phyloP scores from a whole-genome alignment of 805 yeast genomes.

The Candida coquimbonensis region DNA sequence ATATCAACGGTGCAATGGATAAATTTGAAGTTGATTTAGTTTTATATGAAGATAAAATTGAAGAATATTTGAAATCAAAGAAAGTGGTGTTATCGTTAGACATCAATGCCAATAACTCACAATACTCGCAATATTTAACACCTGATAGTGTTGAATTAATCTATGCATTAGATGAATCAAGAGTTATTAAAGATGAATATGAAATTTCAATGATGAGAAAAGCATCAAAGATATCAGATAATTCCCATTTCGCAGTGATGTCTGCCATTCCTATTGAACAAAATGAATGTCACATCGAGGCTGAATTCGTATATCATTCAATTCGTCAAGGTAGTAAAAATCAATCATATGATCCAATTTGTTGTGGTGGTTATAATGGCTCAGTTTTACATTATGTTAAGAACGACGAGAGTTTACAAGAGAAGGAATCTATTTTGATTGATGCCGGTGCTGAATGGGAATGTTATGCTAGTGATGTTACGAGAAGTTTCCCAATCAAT shows the following conservation, averaged over 20 bases:
- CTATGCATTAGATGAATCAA: conserved; percentile 79
- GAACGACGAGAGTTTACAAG: conserved; percentile 59
- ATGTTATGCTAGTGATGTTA: conserved; percentile 88
- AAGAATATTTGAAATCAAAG: conserved; percentile 22
- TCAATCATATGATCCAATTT: conserved; percentile 90
- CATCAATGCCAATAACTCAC: conserved; percentile 34
- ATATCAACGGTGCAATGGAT: conserved; percentile 53
- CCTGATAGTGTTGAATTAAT: conserved; percentile 44
- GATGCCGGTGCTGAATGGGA: conserved; percentile 99
- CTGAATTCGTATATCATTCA: conserved; percentile 91
- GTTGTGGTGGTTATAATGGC: conserved; percentile 89
- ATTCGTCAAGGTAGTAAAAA: conserved; percentile 88
- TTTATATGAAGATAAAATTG: conserved; percentile 48
- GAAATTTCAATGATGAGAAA: conserved; percentile 72
- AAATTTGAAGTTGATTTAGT: conserved; percentile 82
- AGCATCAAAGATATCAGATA: conserved; percentile 82
- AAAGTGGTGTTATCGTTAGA: conserved; percentile 46
- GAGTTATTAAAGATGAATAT: conserved; percentile 76
- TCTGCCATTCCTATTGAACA: conserved; percentile 81
- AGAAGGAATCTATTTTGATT: conserved; percentile 63
- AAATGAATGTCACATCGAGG: conserved; percentile 89
- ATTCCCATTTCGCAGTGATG: conserved; percentile 88
- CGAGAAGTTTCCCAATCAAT: conserved; percentile 87
- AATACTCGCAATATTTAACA: conserved; percentile 31
- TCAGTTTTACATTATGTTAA: conserved; percentile 86